phyloP scores from a whole-genome alignment of 1,139 yeast genomes.

The Williopsis jadinii region DNA sequence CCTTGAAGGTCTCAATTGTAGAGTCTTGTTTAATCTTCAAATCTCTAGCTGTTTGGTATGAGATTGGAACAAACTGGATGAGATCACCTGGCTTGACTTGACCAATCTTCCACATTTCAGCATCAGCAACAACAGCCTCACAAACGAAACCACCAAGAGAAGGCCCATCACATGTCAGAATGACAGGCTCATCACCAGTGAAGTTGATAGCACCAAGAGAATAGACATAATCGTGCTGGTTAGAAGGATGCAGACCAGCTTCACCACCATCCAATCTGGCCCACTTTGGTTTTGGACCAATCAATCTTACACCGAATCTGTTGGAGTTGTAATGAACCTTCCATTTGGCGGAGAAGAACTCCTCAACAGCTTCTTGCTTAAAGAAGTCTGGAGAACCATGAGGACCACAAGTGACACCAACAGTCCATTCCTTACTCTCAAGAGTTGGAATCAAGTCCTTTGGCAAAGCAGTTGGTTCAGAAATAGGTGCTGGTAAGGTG shows the following conservation, averaged over 20 bases:
- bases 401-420: conserved; percentile 95
- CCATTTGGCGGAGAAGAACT: conserved; percentile 76
- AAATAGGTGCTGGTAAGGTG: conserved; percentile 62
- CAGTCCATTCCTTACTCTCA: conserved; percentile 59
- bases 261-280: conserved; percentile 97
- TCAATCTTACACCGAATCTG: conserved; percentile 88
- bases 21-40: conserved; percentile 56
- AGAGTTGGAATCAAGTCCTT: conserved; percentile 47
- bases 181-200: conserved; percentile 98
- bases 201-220: conserved; percentile 95
- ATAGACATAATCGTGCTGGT: conserved; percentile 95
- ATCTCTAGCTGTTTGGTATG: conserved; percentile 58
- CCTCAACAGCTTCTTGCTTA: conserved; percentile 62
- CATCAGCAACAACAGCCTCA: conserved; percentile 90
- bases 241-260: conserved; percentile 96
- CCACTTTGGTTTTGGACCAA: conserved; percentile 97
- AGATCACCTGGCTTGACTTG: conserved; percentile 93
- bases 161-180: conserved; percentile 95
- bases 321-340: conserved; percentile 95
- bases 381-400: conserved; percentile 97
- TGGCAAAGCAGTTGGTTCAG: conserved; percentile 56
- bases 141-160: conserved; percentile 97
- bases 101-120: conserved; percentile 98
- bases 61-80: conserved; percentile 72
- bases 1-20: conserved; percentile 38